Evolutionary conservation across 1,284 basidiomycete species (phyloP).

Genomic region (Rhodotorula sp.): DNA sequence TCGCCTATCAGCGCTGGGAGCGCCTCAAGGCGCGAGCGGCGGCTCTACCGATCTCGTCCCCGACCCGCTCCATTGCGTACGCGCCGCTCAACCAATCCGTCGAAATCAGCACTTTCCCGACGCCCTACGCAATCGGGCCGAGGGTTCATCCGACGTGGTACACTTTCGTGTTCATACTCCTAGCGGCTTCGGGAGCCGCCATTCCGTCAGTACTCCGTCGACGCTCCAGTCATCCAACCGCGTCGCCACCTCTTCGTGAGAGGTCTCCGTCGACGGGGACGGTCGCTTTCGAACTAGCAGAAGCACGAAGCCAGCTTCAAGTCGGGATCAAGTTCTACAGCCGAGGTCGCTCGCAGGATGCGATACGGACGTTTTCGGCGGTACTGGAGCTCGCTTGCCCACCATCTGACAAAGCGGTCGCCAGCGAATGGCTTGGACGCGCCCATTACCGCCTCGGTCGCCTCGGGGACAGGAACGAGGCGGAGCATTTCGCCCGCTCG

Average conservation of each 20-base stretch:
- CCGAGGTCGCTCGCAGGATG: not conserved
- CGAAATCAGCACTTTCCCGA: constrained; percentile 15
- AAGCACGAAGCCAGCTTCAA: constrained; percentile 11
- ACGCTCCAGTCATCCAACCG: not conserved
- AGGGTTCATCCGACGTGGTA: not conserved
- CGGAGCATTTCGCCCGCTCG: not conserved
- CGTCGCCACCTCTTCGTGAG: not conserved
- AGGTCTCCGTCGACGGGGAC: constrained; percentile 16
- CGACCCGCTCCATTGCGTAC: constrained; percentile 11
- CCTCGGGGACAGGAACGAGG: not conserved
- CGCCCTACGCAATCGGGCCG: constrained; percentile 20
- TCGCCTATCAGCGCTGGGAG: constrained; percentile 7
- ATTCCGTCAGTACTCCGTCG: not conserved
- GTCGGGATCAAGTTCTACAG: constrained; percentile 4
- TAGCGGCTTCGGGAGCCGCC: not conserved
- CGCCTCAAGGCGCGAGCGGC: not conserved
- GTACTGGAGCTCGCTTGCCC: constrained; percentile 15
- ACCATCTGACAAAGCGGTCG: constrained; percentile 11
- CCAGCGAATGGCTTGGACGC: constrained; percentile 27
- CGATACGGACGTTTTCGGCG: constrained; percentile 1
- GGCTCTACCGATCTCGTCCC: not conserved
- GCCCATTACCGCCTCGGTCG: constrained; percentile 20
- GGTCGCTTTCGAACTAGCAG: not conserved
- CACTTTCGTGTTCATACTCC: not conserved
- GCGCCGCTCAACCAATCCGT: constrained; percentile 16